Base-by-base conservation (phyloP, 169 alveolate species). In the Hepatocystis sp. region DNA sequence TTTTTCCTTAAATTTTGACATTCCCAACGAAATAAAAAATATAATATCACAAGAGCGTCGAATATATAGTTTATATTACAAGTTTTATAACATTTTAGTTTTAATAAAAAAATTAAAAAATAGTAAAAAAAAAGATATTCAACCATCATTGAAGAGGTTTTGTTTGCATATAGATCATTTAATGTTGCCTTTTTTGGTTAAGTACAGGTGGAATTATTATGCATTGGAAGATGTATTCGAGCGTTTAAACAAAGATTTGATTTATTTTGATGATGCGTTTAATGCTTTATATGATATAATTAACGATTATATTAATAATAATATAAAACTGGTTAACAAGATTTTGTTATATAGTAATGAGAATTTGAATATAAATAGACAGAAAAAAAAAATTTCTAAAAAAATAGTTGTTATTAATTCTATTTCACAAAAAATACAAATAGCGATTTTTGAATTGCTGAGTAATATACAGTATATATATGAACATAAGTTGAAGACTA, bases 381-480 rank as follows among this genome's bases (percentile, higher is more conserved):
- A 81, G 13, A 81, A 81, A 21, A 63, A 60, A 52, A 60, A 61
- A 23, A 39, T 60, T 53, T 25, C 51, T 34, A 81, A 81, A 42
- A 60, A 49, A 49, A 63, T 81, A 8, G 13, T 81, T 25, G 27
- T 81, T 5, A 47, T 51, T 34, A 81, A 81, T 81, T 81, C 89
- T 36, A 60, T 81, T 8, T 81, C 89, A 1, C 60, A 81, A 30
- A 81, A 81, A 63, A 81, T 81, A 4, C 89, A 81, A 52, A 63
- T 51, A 25, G 81, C 84, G 23, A 81, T 81, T 47, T 81, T 63
- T 46, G 89, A 81, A 23, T 15, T 81, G n/a, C n/a, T 81, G 23
- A 55, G 52, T 40, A 81, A 81, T 17, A 81, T 81, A 81, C 89
- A 81, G 27, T 81, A 81, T 81, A 68, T 81, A n/a, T 81, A 81